Evolutionary conservation across 2,329 filamentous ascomycete genomes (phyloP).

Genomic region (Fusarium metavorans): DNA sequence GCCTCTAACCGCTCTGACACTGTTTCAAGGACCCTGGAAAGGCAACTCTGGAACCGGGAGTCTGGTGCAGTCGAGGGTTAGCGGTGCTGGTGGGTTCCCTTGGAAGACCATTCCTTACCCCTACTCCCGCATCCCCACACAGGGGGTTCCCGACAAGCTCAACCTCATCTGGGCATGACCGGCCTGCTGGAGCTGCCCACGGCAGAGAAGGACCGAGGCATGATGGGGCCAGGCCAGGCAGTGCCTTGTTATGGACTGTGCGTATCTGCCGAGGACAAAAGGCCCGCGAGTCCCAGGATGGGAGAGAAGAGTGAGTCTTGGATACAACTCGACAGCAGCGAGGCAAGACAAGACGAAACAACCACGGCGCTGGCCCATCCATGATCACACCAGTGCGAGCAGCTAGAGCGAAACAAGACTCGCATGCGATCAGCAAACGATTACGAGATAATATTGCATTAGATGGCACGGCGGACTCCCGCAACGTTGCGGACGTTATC

Average conservation of each 20-base stretch:
- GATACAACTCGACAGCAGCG: neutral
- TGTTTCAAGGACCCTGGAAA: slow-evolving; percentile 11
- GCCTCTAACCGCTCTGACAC: slow-evolving; percentile 15
- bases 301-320: neutral
- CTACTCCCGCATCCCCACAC: slow-evolving; percentile 34
- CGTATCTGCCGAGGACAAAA: slow-evolving; percentile 7
- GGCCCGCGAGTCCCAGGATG: neutral
- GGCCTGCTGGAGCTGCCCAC: slow-evolving; percentile 8
- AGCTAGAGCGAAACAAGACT: slow-evolving; percentile 7
- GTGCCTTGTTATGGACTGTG: neutral
- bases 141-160: slow-evolving; percentile 28
- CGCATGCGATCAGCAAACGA: slow-evolving; percentile 35
- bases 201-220: neutral
- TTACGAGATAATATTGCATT: slow-evolving; percentile 32
- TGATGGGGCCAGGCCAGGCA: neutral
- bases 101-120: slow-evolving; percentile 22
- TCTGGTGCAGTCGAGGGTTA: slow-evolving; percentile 27
- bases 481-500: slow-evolving; percentile 29
- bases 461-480: slow-evolving; percentile 16
- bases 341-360: neutral
- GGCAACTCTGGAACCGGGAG: slow-evolving; percentile 25
- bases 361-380: neutral
- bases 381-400: neutral
- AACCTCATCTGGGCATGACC: slow-evolving; percentile 30
- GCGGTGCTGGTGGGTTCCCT: slow-evolving; percentile 30